Base-by-base conservation (phyloP, 805 yeast genomes). In the Candida pseudofarinosa region DNA sequence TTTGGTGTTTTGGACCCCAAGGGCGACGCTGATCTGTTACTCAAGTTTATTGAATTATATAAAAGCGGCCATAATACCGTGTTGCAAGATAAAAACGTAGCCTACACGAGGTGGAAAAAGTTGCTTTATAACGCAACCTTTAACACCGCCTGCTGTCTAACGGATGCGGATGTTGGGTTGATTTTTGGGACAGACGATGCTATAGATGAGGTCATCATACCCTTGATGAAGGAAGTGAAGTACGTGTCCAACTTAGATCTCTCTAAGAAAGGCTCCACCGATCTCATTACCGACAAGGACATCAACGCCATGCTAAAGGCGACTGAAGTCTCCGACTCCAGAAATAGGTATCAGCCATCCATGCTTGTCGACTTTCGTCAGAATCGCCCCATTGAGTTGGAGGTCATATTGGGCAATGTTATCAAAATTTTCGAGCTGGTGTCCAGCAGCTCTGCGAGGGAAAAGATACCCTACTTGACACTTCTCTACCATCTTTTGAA, bases 301-400 rank as follows among this genome's bases (percentile, higher is more conserved):
- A 40, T 55, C 15, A 42, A 34, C 14, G 38, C 33, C n/a, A 50
- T 52, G 44, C 35, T 47, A 6, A 44, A 40, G n/a, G 32, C 38
- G 5, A 56, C 62, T 6, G 48, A 43, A 36, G 37, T 33, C 6
- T 37, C 42, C 19, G 85, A 82, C 54, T 84, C 73, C 44, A 79
- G 79, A 8, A 69, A 65, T 30, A 77, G 73, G 62, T 85, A 77
- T 57, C 71, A 73, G 40, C 91, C 91, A 2, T 83, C 89, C 3
- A 85, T 85, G 91, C 64, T 76, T 47, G 84, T 83, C 8, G 93
- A 85, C 55, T 73, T 74, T 16, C 65, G 76, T 39, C 81, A 83
- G 49, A 79, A 81, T 19, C 81, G 84, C 54, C 80, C 80, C 38
- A 75, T 85, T 50, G 95, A 87, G 59, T 60, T 81, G 20, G 89